Conservation (phyloP, 2,329 filamentous ascomycete genomes). For the Pyrenophora tritici-repentis region DNA sequence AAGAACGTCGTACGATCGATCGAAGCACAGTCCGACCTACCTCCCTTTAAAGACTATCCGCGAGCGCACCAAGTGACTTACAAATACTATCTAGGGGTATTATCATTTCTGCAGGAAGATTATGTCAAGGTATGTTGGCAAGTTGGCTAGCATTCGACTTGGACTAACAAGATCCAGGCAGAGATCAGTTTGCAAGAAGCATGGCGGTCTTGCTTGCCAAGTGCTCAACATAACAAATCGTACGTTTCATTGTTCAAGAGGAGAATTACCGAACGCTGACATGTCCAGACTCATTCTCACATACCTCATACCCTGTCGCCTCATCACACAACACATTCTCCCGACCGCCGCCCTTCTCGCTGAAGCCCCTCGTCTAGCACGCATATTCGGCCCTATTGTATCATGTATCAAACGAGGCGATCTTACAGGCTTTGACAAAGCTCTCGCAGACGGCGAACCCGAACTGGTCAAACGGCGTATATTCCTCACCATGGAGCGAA, state of each 20-base stretch:
- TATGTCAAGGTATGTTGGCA: conserved; percentile 70
- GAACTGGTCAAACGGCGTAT: conserved; percentile 92
- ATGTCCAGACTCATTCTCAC: conserved; percentile 77
- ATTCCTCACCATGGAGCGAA: conserved; percentile 90
- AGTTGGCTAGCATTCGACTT: neutral
- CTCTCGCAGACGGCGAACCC: conserved; percentile 80
- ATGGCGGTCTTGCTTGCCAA: conserved; percentile 77
- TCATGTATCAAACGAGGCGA: conserved; percentile 81
- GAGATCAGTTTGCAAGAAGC: conserved; percentile 70
- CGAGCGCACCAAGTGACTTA: conserved; percentile 92
- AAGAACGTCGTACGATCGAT: conserved; percentile 89
- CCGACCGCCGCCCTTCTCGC: conserved; percentile 73
- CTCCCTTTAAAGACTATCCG: conserved; percentile 77
- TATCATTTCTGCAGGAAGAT: conserved; percentile 94
- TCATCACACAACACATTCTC: conserved; percentile 84
- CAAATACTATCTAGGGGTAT: conserved; percentile 92
- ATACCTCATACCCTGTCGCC: conserved; percentile 90
- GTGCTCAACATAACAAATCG: conserved; percentile 78
- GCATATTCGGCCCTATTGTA: conserved; percentile 77
- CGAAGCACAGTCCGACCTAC: conserved; percentile 78
- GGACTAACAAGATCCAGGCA: conserved; percentile 33
- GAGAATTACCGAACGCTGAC: conserved; percentile 38
- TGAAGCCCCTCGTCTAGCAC: conserved; percentile 75
- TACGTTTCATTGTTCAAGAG: conserved; percentile 44
- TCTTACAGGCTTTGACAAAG: conserved; percentile 80